These are phyloP conservation scores for Raffaelea ambrosiae DNA, from an alignment of 2,329 filamentous ascomycete species.

Conservation along the genomic window DNA sequence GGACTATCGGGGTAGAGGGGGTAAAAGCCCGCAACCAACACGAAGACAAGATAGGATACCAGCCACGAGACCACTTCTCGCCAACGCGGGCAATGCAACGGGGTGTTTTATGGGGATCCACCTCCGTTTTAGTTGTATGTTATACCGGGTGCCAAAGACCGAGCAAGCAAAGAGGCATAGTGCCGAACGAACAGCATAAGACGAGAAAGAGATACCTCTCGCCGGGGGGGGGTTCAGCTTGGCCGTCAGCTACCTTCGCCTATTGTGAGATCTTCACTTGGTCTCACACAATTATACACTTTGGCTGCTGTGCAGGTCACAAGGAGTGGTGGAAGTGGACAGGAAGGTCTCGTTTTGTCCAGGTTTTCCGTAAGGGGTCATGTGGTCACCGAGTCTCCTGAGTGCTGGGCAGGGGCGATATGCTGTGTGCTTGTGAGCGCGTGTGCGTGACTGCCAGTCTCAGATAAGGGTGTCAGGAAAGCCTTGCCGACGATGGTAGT, in stretches of 20 bases:
- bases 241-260: background rate
- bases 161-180: background rate
- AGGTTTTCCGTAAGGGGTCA: too few species aligned
- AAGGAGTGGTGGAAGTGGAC: background rate
- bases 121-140: background rate
- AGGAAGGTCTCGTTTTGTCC: background rate
- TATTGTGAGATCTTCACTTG: background rate
- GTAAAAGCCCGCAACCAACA: conserved; percentile 2
- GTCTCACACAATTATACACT: too few species aligned
- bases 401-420: too few species aligned
- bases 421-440: too few species aligned
- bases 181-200: background rate
- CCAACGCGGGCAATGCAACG: background rate
- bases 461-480: background rate
- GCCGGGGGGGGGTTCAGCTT: too few species aligned
- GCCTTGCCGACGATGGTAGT: too few species aligned
- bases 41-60: too few species aligned
- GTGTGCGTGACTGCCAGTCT: too few species aligned
- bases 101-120: background rate
- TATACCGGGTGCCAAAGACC: background rate
- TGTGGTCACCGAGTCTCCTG: too few species aligned
- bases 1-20: too few species aligned
- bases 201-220: background rate
- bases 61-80: background rate
- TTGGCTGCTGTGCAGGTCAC: too few species aligned